Base-by-base conservation (phyloP, 306 rosid genomes). In the Vachellia collinsii region DNA sequence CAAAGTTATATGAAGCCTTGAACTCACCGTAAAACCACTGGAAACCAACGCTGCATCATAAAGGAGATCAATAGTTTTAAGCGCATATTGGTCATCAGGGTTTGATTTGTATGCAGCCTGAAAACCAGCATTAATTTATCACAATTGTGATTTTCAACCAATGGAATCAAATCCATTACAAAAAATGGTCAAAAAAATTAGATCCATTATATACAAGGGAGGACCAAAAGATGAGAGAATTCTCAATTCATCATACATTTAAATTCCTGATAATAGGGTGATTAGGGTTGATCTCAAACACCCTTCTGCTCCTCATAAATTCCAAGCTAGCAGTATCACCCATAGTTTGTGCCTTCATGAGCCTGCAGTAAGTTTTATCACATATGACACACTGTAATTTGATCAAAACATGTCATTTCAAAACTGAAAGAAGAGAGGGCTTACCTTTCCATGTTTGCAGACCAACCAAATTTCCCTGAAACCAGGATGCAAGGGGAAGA, bases 391-490 rank as follows among this genome's bases (percentile, higher is more conserved):
- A 70, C 3, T 47, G 62, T 42, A 4, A 51, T 23, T 63, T 46
- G 47, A 22, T 11, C 78, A 76, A 48, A 59, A 79, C 58, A 46
- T 61, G 6, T 56, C 64, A 72, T 41, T 47, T 53, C 65, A 29
- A 23, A 72, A n/a, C 70, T 56, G 41, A 13, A 78, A 36, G 69
- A 17, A 59, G 14, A 71, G 59, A 84, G 77, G 70, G 46, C 74
- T 59, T 62, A 89, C 98, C 97, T 96, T 83, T 96, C 99, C 99
- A 96, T 96, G 86, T 96, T 96, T 65, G 98, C 99, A 74, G 98
- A 96, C 99, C 99, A 96, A 80, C 99, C 99, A 72, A 93, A 93
- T 87, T 90, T 93, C 85, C 99, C 99, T 54, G 99, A 88, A 39
- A 84, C 99, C 81, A 96, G 91, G 80, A 96, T 97, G 39, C 99